phyloP scores from a whole-genome alignment of 257 asterid species.

The Solanum paucissectum region DNA sequence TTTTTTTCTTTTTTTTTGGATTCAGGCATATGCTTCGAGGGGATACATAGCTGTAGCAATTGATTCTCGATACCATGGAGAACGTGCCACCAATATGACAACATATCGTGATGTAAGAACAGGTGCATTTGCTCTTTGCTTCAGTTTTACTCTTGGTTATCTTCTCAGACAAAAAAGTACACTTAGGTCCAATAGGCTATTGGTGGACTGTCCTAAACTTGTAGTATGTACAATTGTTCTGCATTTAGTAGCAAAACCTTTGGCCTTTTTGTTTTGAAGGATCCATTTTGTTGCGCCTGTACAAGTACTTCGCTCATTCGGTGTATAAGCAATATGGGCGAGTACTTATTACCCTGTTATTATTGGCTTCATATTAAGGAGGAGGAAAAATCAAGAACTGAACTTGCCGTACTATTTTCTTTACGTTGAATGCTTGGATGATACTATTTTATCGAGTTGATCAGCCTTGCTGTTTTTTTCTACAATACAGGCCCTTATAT shows the following conservation, averaged over 20 bases:
- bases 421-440: background rate
- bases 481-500: conserved; percentile 62
- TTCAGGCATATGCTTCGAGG: conserved; percentile 87
- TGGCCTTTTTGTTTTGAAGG: background rate
- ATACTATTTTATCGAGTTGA: background rate
- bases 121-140: conserved; percentile 1
- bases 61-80: conserved; percentile 97
- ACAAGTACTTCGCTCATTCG: background rate
- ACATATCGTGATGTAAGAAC: conserved; percentile 69
- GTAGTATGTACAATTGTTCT: background rate
- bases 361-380: background rate
- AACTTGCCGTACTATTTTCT: background rate
- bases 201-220: background rate
- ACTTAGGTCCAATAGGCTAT: background rate
- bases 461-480: background rate
- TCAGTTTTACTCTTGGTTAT: background rate
- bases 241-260: background rate
- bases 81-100: conserved; percentile 65
- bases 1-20: background rate
- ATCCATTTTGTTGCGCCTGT: background rate
- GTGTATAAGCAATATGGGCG: background rate
- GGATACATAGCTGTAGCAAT: conserved; percentile 77
- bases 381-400: background rate
- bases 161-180: background rate
- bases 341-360: background rate